Conservation (phyloP, 768 basidiomycete species). For the Russula lepida region DNA sequence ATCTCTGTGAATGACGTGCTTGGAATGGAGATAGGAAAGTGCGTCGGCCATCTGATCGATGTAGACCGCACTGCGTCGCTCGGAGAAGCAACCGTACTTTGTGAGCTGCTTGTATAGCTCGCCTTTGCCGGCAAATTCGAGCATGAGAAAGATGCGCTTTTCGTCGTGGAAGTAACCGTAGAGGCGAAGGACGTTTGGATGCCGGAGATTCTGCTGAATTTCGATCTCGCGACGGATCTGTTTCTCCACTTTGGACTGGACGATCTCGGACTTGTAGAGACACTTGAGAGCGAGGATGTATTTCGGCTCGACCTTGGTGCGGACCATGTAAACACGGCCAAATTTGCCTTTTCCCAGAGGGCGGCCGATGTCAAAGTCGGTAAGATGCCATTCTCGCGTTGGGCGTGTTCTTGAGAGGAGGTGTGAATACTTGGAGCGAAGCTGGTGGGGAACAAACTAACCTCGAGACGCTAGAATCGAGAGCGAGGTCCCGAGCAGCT, state of each 20-base stretch:
- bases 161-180: slow-evolving; percentile 99
- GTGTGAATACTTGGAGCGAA: slow-evolving; percentile 5
- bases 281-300: slow-evolving; percentile 97
- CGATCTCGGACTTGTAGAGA: slow-evolving; percentile 93
- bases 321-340: slow-evolving; percentile 96
- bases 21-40: slow-evolving; percentile 80
- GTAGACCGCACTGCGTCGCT: slow-evolving; percentile 82
- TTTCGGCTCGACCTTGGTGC: slow-evolving; percentile 78
- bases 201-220: slow-evolving; percentile 92
- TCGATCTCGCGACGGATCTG: slow-evolving; percentile 97
- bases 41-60: slow-evolving; percentile 99
- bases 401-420: slow-evolving; percentile 44
- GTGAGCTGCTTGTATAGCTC: slow-evolving; percentile 95
- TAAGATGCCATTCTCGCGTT: slow-evolving; percentile 78
- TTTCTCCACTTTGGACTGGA: slow-evolving; percentile 87
- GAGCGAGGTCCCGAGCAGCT: slow-evolving; percentile 69
- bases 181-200: slow-evolving; percentile 88
- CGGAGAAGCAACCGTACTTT: slow-evolving; percentile 79
- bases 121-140: slow-evolving; percentile 95
- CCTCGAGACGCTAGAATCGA: slow-evolving; percentile 75
- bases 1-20: slow-evolving; percentile 97
- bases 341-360: slow-evolving; percentile 99
- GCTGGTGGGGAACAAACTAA: slow-evolving; percentile 28
- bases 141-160: slow-evolving; percentile 95
- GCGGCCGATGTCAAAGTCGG: slow-evolving; percentile 87